A percentile compares a stretch with the other conserved stretches of the same genome.
Evolutionary conservation across 176 grass and related monocot species (phyloP).

Genomic region (Cenchrus purpureus): DNA sequence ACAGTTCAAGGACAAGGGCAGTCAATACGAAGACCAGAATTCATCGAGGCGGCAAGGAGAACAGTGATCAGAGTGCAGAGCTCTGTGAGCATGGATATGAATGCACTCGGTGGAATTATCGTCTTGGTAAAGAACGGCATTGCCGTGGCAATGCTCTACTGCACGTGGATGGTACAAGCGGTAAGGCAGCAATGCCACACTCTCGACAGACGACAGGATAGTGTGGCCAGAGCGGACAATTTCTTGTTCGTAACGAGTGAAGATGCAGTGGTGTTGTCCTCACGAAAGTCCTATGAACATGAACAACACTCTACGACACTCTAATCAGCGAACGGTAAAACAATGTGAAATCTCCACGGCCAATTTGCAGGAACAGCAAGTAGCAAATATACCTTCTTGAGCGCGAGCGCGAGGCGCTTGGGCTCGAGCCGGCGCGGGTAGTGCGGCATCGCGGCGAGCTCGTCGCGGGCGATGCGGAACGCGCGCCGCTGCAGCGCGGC

Average conservation of each 20-base stretch:
- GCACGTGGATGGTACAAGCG: background rate
- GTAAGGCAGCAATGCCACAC: background rate
- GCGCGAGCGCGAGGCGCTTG: slow-evolving; percentile 85
- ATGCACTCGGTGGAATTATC: background rate
- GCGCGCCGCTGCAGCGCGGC: slow-evolving; percentile 74
- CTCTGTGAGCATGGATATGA: slow-evolving; percentile 23
- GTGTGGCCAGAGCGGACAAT: background rate
- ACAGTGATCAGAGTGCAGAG: background rate
- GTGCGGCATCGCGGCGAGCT: slow-evolving; percentile 82
- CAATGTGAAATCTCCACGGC: background rate
- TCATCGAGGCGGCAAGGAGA: background rate
- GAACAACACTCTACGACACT: background rate
- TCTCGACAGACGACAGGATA: background rate
- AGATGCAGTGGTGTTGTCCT: slow-evolving; percentile 20
- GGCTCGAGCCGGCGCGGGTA: slow-evolving; percentile 61
- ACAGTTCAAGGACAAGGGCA: background rate
- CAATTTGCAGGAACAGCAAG: background rate
- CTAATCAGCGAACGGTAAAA: background rate
- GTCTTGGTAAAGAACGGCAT: background rate
- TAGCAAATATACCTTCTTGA: slow-evolving; percentile 70
- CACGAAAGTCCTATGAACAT: background rate
- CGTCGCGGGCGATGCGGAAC: slow-evolving; percentile 74
- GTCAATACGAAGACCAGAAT: background rate
- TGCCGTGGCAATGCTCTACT: background rate
- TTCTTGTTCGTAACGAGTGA: background rate